Evolutionary conservation across 352 stramenopile genomes (phyloP), one percentile per base, ranked within the genome.

Genomic region (Pythium brachiatum): DNA sequence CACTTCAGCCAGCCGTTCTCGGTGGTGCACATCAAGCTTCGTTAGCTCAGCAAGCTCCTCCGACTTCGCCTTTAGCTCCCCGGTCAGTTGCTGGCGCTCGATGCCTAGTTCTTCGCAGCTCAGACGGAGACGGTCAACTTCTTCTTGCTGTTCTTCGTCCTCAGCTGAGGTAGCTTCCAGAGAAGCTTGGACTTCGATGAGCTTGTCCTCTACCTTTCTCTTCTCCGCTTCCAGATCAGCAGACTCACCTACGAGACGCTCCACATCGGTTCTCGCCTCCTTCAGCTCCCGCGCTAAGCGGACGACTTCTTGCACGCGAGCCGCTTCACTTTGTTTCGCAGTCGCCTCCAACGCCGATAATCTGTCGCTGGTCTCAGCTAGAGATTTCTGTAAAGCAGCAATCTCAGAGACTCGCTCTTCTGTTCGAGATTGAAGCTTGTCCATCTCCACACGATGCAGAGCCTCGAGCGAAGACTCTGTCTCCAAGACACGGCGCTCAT

Each of bases 371-470:
- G 66, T 76, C 15, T 58, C 61, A n/a, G 75, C 62, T 12, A 88
- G 63, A n/a, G 71, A 64, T 8, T 58, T 62, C 44, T 75, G 75
- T 0, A 68, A 65, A 18, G 72, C 61, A 7, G 75, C 69, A 20
- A 90, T 60, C 53, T 89, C 81, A 7, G 46, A 60, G 11, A 82
- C 66, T 13, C 74, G 75, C 15, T 73, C 60, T 38, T 86, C 70
- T 6, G 84, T 69, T 31, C 70, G 70, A 5, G 47, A 57, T 54
- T 76, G 77, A 43, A 90, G 74, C 2, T 48, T 44, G 0, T 72
- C 53, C 32, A 89, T 69, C 53, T 88, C 79, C 7, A 65, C 69
- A 1, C 71, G 58, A 20, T 86, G 72, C 25, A 74, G 56, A 15
- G 67, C 31, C 3, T 53, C 63, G 0, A 79, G 41, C 26, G 70